phyloP scores from a whole-genome alignment of 2,329 filamentous ascomycete genomes.

The Colletotrichum phormii region DNA sequence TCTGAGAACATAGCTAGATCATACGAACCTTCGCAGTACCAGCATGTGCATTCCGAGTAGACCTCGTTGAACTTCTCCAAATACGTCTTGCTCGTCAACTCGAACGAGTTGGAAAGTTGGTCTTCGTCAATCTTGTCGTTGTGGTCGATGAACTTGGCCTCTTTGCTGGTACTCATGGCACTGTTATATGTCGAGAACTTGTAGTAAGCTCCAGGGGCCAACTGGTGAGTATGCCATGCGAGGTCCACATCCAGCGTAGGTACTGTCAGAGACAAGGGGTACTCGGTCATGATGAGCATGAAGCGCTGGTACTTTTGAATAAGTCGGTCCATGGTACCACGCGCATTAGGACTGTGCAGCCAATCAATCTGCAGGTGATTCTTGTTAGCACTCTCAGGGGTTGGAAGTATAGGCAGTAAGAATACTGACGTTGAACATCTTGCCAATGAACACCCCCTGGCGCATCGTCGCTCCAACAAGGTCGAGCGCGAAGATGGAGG shows the following conservation, averaged over 20 bases:
- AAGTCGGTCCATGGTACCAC: constrained; percentile 72
- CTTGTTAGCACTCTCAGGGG: neutral
- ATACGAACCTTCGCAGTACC: constrained; percentile 78
- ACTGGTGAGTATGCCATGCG: constrained; percentile 85
- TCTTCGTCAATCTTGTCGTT: constrained; percentile 85
- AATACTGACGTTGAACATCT: constrained; percentile 70
- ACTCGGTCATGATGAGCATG: constrained; percentile 64
- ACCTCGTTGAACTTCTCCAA: constrained; percentile 72
- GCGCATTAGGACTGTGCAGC: constrained; percentile 77
- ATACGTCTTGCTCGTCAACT: constrained; percentile 79
- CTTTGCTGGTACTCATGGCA: constrained; percentile 41
- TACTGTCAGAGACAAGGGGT: constrained; percentile 64
- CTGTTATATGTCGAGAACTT: constrained; percentile 57
- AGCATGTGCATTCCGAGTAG: constrained; percentile 84
- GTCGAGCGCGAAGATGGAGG: constrained; percentile 72
- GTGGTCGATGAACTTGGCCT: constrained; percentile 77
- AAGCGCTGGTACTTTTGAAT: constrained; percentile 75
- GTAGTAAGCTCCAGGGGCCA: constrained; percentile 74
- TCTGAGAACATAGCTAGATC: neutral
- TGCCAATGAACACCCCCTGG: constrained; percentile 74
- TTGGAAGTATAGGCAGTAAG: neutral
- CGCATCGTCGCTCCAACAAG: constrained; percentile 73
- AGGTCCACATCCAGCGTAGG: constrained; percentile 82
- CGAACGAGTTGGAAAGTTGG: constrained; percentile 73
- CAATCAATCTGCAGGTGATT: constrained; percentile 68